phyloP scores from a whole-genome alignment of 768 basidiomycete species.

The Dioszegia aurantiaca region DNA sequence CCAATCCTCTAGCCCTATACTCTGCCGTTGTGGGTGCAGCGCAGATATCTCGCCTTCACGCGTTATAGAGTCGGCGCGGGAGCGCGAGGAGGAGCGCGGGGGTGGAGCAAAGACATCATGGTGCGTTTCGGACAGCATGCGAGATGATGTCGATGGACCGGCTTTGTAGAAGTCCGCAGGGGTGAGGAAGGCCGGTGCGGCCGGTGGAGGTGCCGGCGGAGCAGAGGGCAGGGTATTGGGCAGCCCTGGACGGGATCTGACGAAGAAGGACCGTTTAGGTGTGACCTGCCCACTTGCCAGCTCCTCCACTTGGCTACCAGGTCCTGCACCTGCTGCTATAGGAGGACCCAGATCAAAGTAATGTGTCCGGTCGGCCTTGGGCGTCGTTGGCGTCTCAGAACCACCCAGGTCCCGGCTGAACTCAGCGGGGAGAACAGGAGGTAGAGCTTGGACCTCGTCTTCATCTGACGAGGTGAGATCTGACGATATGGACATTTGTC shows the following conservation, averaged over 20 bases:
- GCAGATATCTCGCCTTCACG: constrained; percentile 8
- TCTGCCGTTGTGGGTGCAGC: constrained; percentile 8
- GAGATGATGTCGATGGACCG: background rate
- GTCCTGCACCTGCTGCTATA: background rate
- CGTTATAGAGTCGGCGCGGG: background rate
- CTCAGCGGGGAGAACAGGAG: background rate
- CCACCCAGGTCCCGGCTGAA: background rate
- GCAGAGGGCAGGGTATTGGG: background rate
- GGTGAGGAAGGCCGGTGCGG: background rate
- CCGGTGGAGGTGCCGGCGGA: background rate
- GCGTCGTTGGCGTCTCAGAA: constrained; percentile 26
- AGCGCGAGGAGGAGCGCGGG: constrained; percentile 10
- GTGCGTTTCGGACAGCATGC: background rate
- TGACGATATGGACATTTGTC: background rate
- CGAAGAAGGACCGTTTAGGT: constrained; percentile 14
- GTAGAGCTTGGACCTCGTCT: background rate
- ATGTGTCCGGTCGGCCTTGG: constrained; percentile 24
- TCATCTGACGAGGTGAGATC: background rate
- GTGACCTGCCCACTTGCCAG: constrained; percentile 4
- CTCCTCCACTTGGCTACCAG: background rate
- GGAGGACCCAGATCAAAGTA: constrained; percentile 20
- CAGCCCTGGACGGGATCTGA: constrained; percentile 5
- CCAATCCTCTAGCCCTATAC: constrained; percentile 9
- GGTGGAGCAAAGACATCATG: constrained; percentile 3
- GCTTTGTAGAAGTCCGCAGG: background rate